Base-by-base conservation (phyloP, 1,284 basidiomycete genomes). In the Pseudozyma flocculosa region DNA sequence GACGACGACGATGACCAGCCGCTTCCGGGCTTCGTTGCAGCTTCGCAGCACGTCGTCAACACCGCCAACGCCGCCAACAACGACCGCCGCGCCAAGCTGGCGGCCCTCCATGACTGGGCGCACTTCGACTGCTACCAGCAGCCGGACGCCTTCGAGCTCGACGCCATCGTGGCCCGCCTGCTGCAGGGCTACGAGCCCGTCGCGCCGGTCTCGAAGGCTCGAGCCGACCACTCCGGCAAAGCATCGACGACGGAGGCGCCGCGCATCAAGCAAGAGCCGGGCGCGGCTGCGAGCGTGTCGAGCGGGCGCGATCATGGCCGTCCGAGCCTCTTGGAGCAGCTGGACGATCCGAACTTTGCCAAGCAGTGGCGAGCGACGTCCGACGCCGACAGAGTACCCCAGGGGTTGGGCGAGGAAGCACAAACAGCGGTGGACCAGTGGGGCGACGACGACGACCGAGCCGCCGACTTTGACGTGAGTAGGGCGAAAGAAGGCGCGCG, bases 51-150 rank as follows among this genome's bases (percentile, higher is more conserved):
- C 21, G 54, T 60, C n/a, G 45, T 45, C 18, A 50, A 58, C 34
- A 19, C 44, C 22, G 43, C 47, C 34, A 47, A 43, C 4, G 44
- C 40, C 45, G 44, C 49, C n/a, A 51, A 38, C 49, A 21, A 48
- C 32, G 88, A 86, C 73, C 88, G 88, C 80, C 86, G 86, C 64
- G 84, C 82, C 3, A 89, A 85, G 55, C 84, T 97, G 14, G 88
- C 89, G 2, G 84, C 89, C 1, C 82, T 97, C 32, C 87, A 87
- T 50, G 85, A 89, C 70, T 97, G 92, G 92, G 87, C 83, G 17
- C 93, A 97, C 73, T 85, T 92, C 73, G 87, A 83, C 54, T 74
- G 75, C 54, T 50, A 51, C 21, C 45, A 45, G 23, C 47, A 64
- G 43, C 53, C 63, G 9, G 41, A 57, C 30, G 45, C 51, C 5